Base-by-base conservation (phyloP, 192 early-diverging fungal genomes). In the Geranomyces variabilis region DNA sequence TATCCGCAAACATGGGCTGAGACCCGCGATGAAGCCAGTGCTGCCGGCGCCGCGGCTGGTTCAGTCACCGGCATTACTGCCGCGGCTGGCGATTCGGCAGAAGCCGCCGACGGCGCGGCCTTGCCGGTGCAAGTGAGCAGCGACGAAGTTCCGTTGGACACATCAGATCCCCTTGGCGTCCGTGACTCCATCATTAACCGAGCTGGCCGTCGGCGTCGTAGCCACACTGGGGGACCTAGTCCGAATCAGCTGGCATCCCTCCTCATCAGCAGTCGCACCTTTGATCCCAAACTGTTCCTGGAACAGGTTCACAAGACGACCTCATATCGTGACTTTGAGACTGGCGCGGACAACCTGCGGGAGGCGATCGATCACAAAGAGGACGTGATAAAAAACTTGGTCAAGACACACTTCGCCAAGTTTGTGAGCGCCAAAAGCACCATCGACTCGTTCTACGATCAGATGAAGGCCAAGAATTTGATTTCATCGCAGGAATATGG, bases 381-480 rank as follows among this genome's bases (percentile, higher is more conserved):
- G 0, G 94, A 95, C 51, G 92, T 90, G 0, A 82, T 96, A 21
- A 95, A 94, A 69, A 89, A 87, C 33, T 75, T 96, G 26, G 96
- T 99, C 48, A 93, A 97, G 75, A 92, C 91, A 66, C 93, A 99
- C 76, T 99, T 99, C 85, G 94, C 96, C 74, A 89, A 94, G 44
- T 99, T 99, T 77, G 95, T 99, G 12, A 91, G 86, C 46, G 95
- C 96, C 17, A 96, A 96, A 81, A 92, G 87, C 76, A 96, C 93
- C 1, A 96, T 99, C 57, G 96, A 99, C 67, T 90, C 79, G 0
- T 84, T 87, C 56, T 96, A 96, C 73, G 90, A 93, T 21, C 95
- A 96, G 71, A 95, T 98, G 93, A 89, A 90, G 66, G 81, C 84
- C 26, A 86, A 91, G 58, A 91, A 93, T 49, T 79, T 96, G 43